Base-by-base conservation (phyloP, 345 rosid species). In the Gossypioides kirkii region DNA sequence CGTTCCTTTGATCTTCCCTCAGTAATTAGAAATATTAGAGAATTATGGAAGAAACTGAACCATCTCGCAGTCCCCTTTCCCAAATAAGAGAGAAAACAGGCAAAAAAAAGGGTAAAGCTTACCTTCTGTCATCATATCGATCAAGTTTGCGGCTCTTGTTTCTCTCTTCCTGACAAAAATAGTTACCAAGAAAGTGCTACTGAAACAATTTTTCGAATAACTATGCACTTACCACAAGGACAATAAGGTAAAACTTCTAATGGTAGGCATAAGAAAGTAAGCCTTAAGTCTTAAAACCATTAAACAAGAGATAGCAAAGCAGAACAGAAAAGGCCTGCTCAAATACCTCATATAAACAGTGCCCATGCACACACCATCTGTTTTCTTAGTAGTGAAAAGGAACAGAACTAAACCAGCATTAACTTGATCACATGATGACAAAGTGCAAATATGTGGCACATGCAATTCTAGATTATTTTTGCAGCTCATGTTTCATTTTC, bases 121-220 rank as follows among this genome's bases (percentile, higher is more conserved):
- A 89, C 89, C 87, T 87, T 69, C 69, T 79, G 46, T 84, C 90
- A 73, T 88, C 93, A 36, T 69, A 46, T 54, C 86, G 88, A 46
- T 90, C 97, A 70, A 60, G 82, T 77, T 83, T 90, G 76, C 85
- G 87, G 50, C 77, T 84, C 83, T 89, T 90, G 84, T 85, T 90
- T 78, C 88, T 91, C 69, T 86, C 94, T 78, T 92, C 98, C 99
- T 95, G 89, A 74, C 11, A 86, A 79, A 64, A 47, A 74, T 71
- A 76, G 69, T 61, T 64, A 78, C 22, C 49, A 75, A 70, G 47
- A 80, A 85, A 75, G 20, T 71, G 73, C 74, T 63, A 36, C 72
- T 79, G 76, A 76, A 79, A 67, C 70, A 46, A 61, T 36, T 52
- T 56, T 78, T 46, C 18, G 61, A 55, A 65, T 42, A 23, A 68